Conservation (phyloP, 352 stramenopile genomes). For the Peronosclerospora sorghi region DNA sequence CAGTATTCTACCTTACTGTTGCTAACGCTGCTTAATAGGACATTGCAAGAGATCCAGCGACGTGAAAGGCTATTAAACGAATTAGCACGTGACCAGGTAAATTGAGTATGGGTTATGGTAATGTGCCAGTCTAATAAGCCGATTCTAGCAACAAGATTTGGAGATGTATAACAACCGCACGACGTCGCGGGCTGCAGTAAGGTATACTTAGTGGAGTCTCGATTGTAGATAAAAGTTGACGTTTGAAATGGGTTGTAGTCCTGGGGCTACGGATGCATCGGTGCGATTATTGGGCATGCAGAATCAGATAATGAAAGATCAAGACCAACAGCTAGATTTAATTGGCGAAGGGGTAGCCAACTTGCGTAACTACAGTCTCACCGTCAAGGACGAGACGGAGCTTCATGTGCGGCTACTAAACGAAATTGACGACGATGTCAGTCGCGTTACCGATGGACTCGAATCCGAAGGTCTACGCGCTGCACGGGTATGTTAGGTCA, state of each 20-base stretch:
- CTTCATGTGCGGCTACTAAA: conserved; percentile 82
- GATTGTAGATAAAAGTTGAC: not conserved
- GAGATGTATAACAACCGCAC: conserved; percentile 66
- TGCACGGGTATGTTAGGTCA: conserved; percentile 28
- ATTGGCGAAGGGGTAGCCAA: conserved; percentile 78
- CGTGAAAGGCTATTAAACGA: conserved; percentile 52
- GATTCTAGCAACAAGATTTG: conserved; percentile 51
- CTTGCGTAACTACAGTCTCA: conserved; percentile 74
- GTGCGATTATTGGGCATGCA: conserved; percentile 68
- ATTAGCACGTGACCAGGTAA: conserved; percentile 50
- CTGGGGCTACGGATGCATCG: conserved; percentile 18
- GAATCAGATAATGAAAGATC: conserved; percentile 87
- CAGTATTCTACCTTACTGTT: not conserved
- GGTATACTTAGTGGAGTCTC: conserved; percentile 4
- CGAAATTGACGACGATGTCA: conserved; percentile 85
- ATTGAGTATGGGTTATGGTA: not conserved
- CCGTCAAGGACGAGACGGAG: conserved; percentile 85
- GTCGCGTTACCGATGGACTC: conserved; percentile 73
- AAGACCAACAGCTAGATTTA: conserved; percentile 78
- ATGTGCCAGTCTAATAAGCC: not conserved
- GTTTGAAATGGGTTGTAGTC: no score
- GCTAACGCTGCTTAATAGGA: conserved; percentile 17
- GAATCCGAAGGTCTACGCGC: conserved; percentile 72
- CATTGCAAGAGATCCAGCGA: conserved; percentile 56
- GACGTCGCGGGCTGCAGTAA: conserved; percentile 17